A percentile compares a stretch with the other conserved stretches of the same genome.
These are phyloP conservation scores for Scenedesmus sp. DNA, from an alignment of 163 green algal species.

Conservation along the genomic window DNA sequence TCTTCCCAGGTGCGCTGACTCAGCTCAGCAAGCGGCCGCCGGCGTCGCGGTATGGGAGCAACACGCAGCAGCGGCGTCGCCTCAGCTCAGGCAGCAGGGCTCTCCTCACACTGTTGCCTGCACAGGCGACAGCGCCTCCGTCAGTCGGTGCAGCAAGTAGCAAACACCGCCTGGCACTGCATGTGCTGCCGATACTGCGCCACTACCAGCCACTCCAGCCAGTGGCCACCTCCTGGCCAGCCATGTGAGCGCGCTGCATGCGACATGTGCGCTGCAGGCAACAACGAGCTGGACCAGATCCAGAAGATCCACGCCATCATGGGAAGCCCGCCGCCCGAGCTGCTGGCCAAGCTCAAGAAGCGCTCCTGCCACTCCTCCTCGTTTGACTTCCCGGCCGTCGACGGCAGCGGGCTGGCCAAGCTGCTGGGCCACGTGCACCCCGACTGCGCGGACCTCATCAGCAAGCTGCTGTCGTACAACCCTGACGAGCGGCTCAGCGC, in stretches of 20 bases:
- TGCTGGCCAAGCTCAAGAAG: slow-evolving; percentile 87
- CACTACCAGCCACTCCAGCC: too few relatives aligned
- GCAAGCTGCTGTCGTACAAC: slow-evolving; percentile 87
- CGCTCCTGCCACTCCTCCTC: slow-evolving; percentile 73
- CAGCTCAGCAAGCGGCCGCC: not conserved
- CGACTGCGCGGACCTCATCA: slow-evolving; percentile 82
- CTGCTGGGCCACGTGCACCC: slow-evolving; percentile 79
- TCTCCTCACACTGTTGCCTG: too few relatives aligned
- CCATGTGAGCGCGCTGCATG: not conserved
- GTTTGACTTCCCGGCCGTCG: slow-evolving; percentile 79
- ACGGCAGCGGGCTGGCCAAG: slow-evolving; percentile 84
- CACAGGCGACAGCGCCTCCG: too few relatives aligned
- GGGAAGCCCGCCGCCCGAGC: slow-evolving; percentile 80
- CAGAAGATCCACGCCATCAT: slow-evolving; percentile 89
- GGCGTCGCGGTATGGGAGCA: too few relatives aligned
- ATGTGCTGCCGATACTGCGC: too few relatives aligned
- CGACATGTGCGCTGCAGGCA: slow-evolving; percentile 52
- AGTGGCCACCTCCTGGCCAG: too few relatives aligned
- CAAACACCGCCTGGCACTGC: too few relatives aligned
- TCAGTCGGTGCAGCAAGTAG: too few relatives aligned
- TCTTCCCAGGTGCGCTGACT: slow-evolving; percentile 78
- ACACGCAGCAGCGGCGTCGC: too few relatives aligned
- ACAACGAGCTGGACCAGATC: slow-evolving; percentile 84
- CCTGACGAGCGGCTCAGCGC: slow-evolving; percentile 82
- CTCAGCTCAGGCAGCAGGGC: too few relatives aligned